Base-by-base conservation (phyloP, 1,139 yeast genomes). In the Debaryomycetaceae sp. region DNA sequence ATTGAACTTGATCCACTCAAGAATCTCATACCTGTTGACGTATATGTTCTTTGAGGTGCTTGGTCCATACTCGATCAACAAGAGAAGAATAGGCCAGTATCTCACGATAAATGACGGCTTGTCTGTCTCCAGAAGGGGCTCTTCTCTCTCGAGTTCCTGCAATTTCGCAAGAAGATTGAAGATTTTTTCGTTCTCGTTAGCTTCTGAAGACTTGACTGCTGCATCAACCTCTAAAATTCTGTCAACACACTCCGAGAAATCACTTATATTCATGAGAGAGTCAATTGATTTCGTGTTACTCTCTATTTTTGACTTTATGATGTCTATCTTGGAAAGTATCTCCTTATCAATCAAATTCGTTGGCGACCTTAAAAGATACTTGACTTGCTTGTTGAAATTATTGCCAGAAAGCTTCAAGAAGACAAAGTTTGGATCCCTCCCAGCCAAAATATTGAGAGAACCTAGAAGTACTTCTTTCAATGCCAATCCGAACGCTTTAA, bases 11-110 rank as follows among this genome's bases (percentile, higher is more conserved):
- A 80, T 45, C 84, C 92, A 88, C 1, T 67, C 55, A 1, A 67
- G 45, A 9, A 87, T 76, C 15, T 70, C 73, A 8, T 61, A 64
- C 48, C 83, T 65, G 48, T 83, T 80, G 4, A 71, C 64, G 51
- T 83, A 65, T 0, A 73, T 47, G 28, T 70, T 62, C 3, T 55
- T 39, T 1, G 78, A 55, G 2, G 77, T 62, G 0, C 69, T 55
- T 5, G 87, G 88, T 0, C 84, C 83, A 48, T 75, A 78, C 2
- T 71, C 40, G 1, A 68, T 37, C 3, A 62, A 43, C 0, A 77
- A 35, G 0, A 71, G 43, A 1, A 76, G 44, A 0, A 75, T 44
- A 0, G 91, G 84, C 96, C 96, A 89, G 59, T 82, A 81, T 38
- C 91, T 71, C 1, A 73, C 64, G 6, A 73, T 35, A 26, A 65